Percentiles rank a stretch among this genome's conserved stretches.
Evolutionary conservation across 352 stramenopile genomes (phyloP).

Genomic region (Lagenidium sp.): DNA sequence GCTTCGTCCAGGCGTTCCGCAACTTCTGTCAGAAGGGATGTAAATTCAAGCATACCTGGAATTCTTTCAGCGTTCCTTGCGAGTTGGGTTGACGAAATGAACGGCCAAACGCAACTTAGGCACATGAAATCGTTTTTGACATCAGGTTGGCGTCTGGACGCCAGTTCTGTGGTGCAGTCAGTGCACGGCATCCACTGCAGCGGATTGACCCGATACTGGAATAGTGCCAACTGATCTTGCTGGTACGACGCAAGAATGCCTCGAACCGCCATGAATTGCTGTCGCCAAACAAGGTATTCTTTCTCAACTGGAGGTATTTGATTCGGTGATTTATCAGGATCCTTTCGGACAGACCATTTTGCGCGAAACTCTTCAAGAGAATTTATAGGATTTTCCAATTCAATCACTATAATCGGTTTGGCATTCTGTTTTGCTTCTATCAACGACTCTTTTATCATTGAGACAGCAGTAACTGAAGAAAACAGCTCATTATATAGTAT

Average conservation of each 20-base stretch:
- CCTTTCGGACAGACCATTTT: constrained; percentile 4
- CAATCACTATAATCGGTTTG: constrained; percentile 19
- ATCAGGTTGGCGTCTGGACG: background rate
- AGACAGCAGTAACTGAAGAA: constrained; percentile 10
- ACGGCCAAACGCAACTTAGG: constrained; percentile 15
- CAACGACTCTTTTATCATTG: constrained; percentile 14
- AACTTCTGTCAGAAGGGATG: background rate
- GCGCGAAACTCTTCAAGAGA: constrained; percentile 18
- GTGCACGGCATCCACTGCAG: too few relatives aligned
- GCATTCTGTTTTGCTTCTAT: background rate
- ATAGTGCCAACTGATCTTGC: too few relatives aligned
- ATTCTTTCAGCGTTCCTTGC: background rate
- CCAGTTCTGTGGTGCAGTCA: too few relatives aligned
- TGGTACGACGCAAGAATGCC: too few relatives aligned
- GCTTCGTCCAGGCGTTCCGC: constrained; percentile 18
- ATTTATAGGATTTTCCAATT: constrained; percentile 15
- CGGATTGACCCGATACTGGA: too few relatives aligned
- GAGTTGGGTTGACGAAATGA: constrained; percentile 3
- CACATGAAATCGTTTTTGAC: too few relatives aligned
- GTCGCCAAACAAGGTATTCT: constrained; percentile 13
- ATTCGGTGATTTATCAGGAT: background rate
- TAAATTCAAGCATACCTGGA: constrained; percentile 2
- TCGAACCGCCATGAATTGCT: too few relatives aligned
- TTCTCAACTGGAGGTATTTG: constrained; percentile 8
- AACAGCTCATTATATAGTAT: constrained; percentile 25